Conservation (phyloP, 306 rosid genomes). For the Trifolium dubium region DNA sequence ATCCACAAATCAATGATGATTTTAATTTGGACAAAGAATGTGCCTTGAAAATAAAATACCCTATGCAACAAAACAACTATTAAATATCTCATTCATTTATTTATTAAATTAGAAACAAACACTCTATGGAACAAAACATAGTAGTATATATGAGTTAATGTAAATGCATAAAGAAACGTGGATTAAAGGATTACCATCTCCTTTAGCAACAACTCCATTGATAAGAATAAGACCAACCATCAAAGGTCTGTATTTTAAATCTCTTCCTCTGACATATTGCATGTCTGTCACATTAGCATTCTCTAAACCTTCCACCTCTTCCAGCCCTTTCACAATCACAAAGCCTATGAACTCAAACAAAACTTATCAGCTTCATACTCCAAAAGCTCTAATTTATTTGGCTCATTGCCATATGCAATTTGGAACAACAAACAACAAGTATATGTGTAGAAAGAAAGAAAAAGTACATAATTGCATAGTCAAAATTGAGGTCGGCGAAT, state of each 20-base stretch:
- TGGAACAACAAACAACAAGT: slow-evolving; percentile 10
- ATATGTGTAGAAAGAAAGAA: slow-evolving; percentile 20
- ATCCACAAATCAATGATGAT: slow-evolving; percentile 28
- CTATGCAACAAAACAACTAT: slow-evolving; percentile 25
- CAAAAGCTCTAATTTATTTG: slow-evolving; percentile 33
- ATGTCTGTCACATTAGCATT: slow-evolving; percentile 47
- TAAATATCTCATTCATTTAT: neutral
- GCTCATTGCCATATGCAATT: too few species aligned
- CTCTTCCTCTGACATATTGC: slow-evolving; percentile 42
- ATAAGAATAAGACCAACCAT: slow-evolving; percentile 54
- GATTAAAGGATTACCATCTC: slow-evolving; percentile 53
- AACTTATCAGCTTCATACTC: slow-evolving; percentile 39
- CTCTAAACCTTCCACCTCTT: slow-evolving; percentile 46
- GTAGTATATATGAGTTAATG: neutral
- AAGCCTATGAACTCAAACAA: slow-evolving; percentile 45
- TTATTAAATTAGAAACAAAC: slow-evolving; percentile 4
- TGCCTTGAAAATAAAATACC: neutral
- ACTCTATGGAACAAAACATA: slow-evolving; percentile 6
- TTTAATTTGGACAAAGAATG: neutral
- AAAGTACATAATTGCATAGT: too few species aligned
- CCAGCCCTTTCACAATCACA: slow-evolving; percentile 42
- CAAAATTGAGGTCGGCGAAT: too few species aligned
- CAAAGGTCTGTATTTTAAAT: slow-evolving; percentile 44
- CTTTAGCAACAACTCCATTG: slow-evolving; percentile 62
- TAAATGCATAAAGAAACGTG: slow-evolving; percentile 3